Evolutionary conservation across 2,329 filamentous ascomycete genomes (phyloP).

Genomic region (Rosellinia necatrix): DNA sequence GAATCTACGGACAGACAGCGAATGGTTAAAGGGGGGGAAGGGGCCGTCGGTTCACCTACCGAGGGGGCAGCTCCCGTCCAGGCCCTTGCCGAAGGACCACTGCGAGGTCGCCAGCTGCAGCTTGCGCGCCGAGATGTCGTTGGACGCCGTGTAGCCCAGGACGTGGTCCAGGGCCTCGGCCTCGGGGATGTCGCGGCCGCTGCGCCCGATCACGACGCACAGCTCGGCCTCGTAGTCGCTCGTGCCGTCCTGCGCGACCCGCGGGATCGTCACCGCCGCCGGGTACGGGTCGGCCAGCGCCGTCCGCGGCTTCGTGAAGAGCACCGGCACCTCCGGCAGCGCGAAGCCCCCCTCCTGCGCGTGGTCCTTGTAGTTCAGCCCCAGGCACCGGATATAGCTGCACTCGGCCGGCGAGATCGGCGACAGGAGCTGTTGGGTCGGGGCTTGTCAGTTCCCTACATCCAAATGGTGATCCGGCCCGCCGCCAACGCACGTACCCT

Average conservation of each 20-base stretch:
- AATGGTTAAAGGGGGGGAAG: too few species aligned
- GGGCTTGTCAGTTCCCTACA: background rate
- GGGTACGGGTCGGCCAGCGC: conserved; percentile 60
- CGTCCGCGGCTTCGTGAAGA: conserved; percentile 55
- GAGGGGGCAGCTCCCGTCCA: conserved; percentile 60
- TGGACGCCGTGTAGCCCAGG: conserved; percentile 66
- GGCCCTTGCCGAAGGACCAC: conserved; percentile 64
- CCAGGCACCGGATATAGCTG: conserved; percentile 24
- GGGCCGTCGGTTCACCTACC: too few species aligned
- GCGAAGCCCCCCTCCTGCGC: conserved; percentile 25
- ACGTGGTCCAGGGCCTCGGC: conserved; percentile 62
- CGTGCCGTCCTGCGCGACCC: conserved; percentile 55
- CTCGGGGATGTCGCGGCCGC: conserved; percentile 58
- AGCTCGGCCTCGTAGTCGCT: conserved; percentile 66
- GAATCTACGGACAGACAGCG: too few species aligned
- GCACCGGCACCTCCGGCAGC: conserved; percentile 17
- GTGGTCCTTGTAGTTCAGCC: conserved; percentile 25
- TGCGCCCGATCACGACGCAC: conserved; percentile 58
- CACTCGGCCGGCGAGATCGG: conserved; percentile 21
- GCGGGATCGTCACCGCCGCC: conserved; percentile 56
- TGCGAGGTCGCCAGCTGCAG: conserved; percentile 59
- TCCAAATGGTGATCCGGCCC: background rate
- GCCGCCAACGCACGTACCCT: conserved; percentile 8
- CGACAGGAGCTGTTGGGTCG: conserved; percentile 17
- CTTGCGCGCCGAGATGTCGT: conserved; percentile 65